Base-by-base conservation (phyloP, 2,329 filamentous ascomycete species). In the Botrytis sinoallii region DNA sequence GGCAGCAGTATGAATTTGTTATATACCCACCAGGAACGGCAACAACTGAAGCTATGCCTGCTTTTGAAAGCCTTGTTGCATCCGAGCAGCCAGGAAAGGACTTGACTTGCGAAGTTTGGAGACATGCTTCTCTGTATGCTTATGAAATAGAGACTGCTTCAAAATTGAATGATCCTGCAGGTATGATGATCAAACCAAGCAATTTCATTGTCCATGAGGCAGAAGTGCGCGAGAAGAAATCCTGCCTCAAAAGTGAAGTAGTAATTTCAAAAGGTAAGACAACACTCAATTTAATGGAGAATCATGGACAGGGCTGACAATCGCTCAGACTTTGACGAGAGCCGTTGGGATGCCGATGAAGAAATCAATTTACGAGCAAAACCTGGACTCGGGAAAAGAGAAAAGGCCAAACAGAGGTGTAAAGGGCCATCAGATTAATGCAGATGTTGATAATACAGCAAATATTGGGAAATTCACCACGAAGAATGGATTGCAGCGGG, bases 111-210 rank as follows among this genome's bases (percentile, higher is more conserved):
- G 35, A 40, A 40, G 25, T 25, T 60, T 71, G 69, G 42, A 71
- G 61, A 52, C 57, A 63, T 40, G 57, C 57, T 14, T 55, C 29
- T 71, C 35, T 71, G 12, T 63, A 38, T 48, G 55, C 64, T 46
- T 48, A 71, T 48, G 69, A 63, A 25, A 40, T n/a, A 63, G 29
- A 71, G 40, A 29, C 42, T 32, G 4, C 57, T 14, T 40, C 55
- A 7, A 5, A 29, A 42, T 20, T 3, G 9, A 42, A 38, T 18
- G 42, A 46, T 32, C 42, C 38, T 52, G 42, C 16, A 25, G 32
- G 48, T n/a, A 40, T 29, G 25, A 42, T 60, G 42, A 22, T 40
- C 29, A n/a, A 60, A 40, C 1, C 42, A 46, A 48, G 25, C 42
- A 71, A 63, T 63, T 71, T 71, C 32, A 64, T 63, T 20, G 10